A percentile compares a stretch with the other conserved stretches of the same genome.
phyloP scores from a whole-genome alignment of 352 stramenopile species.

The Pythium plurisporium region DNA sequence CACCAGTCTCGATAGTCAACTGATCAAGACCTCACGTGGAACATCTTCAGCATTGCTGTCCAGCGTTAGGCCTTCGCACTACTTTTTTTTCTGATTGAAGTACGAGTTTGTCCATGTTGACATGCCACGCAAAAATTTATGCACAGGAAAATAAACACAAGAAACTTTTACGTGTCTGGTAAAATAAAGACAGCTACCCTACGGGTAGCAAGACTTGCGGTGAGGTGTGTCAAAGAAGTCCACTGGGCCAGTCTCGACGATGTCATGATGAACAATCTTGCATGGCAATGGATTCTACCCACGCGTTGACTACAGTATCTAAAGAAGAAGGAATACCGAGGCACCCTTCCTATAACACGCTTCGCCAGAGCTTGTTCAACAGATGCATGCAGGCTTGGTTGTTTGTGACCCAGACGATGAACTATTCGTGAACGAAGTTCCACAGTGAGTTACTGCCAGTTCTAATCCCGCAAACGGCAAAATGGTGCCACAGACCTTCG shows the following conservation, averaged over 20 bases:
- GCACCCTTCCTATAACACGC: slow-evolving; percentile 65
- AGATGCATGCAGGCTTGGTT: slow-evolving; percentile 95
- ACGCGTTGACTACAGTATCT: slow-evolving; percentile 10
- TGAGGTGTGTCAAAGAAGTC: no score
- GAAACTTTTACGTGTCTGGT: neutral
- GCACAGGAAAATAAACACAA: neutral
- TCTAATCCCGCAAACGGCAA: no score
- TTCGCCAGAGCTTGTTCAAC: slow-evolving; percentile 95
- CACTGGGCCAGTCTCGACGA: no score
- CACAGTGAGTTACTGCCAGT: neutral
- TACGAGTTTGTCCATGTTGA: neutral
- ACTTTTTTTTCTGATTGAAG: slow-evolving; percentile 1
- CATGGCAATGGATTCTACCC: neutral
- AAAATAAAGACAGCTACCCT: slow-evolving; percentile 11
- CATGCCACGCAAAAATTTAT: neutral
- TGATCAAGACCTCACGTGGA: no score
- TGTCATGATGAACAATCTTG: neutral
- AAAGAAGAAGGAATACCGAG: neutral
- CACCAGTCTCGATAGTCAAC: no score
- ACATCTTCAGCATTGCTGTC: no score
- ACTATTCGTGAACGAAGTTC: slow-evolving; percentile 52
- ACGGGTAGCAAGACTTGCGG: neutral
- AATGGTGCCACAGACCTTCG: slow-evolving; percentile 79
- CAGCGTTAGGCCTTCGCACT: no score
- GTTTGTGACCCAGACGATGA: slow-evolving; percentile 95